A percentile compares a stretch with the other conserved stretches of the same genome.
phyloP scores from a whole-genome alignment of 768 basidiomycete species.

The Porpolomopsis calyptriformis region DNA sequence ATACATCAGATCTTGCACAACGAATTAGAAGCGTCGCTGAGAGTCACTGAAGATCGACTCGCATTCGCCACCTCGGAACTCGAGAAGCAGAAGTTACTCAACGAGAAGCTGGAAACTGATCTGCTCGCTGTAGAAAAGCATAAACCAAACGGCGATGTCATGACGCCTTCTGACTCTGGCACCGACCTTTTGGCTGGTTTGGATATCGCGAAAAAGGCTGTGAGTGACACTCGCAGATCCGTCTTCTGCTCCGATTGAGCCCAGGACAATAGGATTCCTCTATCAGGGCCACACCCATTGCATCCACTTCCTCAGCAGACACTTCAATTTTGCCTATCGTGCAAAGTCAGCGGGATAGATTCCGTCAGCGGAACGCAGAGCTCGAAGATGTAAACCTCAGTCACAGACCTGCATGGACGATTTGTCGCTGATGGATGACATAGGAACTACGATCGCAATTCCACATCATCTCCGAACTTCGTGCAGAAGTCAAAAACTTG shows the following conservation, averaged over 20 bases:
- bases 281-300: constrained; percentile 51
- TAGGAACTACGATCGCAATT: constrained; percentile 94
- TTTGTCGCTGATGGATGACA: neutral
- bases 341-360: constrained; percentile 94
- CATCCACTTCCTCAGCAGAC: constrained; percentile 68
- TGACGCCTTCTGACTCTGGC: constrained; percentile 21
- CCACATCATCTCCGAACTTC: constrained; percentile 88
- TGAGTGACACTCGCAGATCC: constrained; percentile 17
- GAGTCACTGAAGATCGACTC: constrained; percentile 46
- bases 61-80: constrained; percentile 52
- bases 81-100: constrained; percentile 66
- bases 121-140: constrained; percentile 71
- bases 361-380: constrained; percentile 93
- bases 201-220: constrained; percentile 54
- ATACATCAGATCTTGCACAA: constrained; percentile 79
- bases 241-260: neutral
- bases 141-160: constrained; percentile 25
- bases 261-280: constrained; percentile 20
- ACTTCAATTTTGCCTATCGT: constrained; percentile 97
- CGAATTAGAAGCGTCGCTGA: constrained; percentile 67
- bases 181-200: constrained; percentile 62
- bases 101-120: constrained; percentile 89
- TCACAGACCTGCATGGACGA: neutral
- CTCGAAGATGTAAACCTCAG: constrained; percentile 71
- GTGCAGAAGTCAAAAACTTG: constrained; percentile 81